phyloP scores from a whole-genome alignment of 2,329 filamentous ascomycete species.

The Ceratocystis albifundus region DNA sequence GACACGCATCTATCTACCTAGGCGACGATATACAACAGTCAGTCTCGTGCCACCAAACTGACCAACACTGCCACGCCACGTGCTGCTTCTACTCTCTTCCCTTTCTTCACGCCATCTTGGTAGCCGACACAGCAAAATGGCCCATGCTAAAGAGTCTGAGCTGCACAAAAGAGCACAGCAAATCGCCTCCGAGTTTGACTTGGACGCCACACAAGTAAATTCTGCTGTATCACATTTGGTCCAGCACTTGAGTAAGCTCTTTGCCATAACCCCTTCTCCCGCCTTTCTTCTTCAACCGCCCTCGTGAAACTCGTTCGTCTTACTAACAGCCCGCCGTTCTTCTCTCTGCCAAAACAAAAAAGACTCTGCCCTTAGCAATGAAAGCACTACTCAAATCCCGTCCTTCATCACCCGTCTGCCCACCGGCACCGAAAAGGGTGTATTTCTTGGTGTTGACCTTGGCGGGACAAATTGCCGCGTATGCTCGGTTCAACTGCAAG shows the following conservation, averaged over 20 bases:
- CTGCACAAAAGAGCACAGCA: constrained; percentile 1
- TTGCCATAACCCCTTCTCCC: background rate
- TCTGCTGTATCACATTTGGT: constrained; percentile 14
- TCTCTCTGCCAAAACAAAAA: background rate
- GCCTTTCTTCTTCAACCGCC: background rate
- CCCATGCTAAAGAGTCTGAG: background rate
- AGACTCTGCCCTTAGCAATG: constrained; percentile 43
- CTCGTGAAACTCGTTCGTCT: too few relatives aligned
- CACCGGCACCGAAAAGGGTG: constrained; percentile 62
- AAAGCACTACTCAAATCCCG: constrained; percentile 58
- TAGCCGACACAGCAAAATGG: background rate
- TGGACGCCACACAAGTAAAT: background rate
- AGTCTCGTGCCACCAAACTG: too few relatives aligned
- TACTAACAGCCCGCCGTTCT: background rate
- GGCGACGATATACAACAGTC: too few relatives aligned
- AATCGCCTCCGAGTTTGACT: constrained; percentile 11
- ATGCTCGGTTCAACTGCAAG: constrained; percentile 33
- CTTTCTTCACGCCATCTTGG: background rate
- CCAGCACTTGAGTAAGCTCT: constrained; percentile 14
- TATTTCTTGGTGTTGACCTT: constrained; percentile 30
- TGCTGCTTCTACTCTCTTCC: background rate
- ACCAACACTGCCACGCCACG: background rate
- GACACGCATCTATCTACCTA: too few relatives aligned
- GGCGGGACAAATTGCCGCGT: constrained; percentile 31
- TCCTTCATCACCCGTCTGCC: constrained; percentile 67